Evolutionary conservation across 1,284 basidiomycete genomes (phyloP).

Genomic region (Tremellales sp.): DNA sequence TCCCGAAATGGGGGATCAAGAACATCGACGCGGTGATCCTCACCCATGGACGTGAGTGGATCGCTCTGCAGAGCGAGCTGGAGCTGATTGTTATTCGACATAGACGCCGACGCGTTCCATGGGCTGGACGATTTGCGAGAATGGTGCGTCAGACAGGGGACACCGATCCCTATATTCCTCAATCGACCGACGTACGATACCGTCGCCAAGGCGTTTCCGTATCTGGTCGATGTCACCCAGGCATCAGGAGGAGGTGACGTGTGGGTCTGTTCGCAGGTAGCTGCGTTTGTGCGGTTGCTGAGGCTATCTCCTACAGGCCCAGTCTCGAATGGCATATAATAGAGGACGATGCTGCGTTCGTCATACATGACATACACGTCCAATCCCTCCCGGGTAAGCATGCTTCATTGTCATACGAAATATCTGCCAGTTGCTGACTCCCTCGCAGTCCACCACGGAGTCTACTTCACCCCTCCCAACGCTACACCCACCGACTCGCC

Average conservation of each 20-base stretch:
- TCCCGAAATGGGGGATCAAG: slow-evolving; percentile 45
- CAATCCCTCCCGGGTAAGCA: slow-evolving; percentile 31
- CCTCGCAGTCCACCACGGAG: slow-evolving; percentile 32
- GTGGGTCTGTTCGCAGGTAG: slow-evolving; percentile 17
- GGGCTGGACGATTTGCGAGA: slow-evolving; percentile 42
- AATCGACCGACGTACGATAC: slow-evolving; percentile 39
- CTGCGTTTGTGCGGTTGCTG: not conserved
- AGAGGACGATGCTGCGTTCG: slow-evolving; percentile 37
- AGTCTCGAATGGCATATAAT: slow-evolving; percentile 37
- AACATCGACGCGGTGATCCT: slow-evolving; percentile 50
- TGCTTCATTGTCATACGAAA: not conserved
- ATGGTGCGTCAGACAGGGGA: slow-evolving; percentile 43
- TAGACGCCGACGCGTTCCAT: slow-evolving; percentile 44
- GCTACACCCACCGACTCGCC: slow-evolving; percentile 12
- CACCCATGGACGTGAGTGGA: slow-evolving; percentile 49
- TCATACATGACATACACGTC: slow-evolving; percentile 37
- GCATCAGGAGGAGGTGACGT: slow-evolving; percentile 51
- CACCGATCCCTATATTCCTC: slow-evolving; percentile 41
- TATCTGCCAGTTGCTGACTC: not conserved
- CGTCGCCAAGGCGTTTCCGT: slow-evolving; percentile 44
- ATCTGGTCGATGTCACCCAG: slow-evolving; percentile 46
- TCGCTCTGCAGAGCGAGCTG: too few species aligned
- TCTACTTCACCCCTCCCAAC: slow-evolving; percentile 32
- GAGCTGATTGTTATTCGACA: not conserved
- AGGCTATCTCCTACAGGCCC: slow-evolving; percentile 15